Evolutionary conservation across 352 stramenopile species (phyloP).

Genomic region (Plasmopara muralis): DNA sequence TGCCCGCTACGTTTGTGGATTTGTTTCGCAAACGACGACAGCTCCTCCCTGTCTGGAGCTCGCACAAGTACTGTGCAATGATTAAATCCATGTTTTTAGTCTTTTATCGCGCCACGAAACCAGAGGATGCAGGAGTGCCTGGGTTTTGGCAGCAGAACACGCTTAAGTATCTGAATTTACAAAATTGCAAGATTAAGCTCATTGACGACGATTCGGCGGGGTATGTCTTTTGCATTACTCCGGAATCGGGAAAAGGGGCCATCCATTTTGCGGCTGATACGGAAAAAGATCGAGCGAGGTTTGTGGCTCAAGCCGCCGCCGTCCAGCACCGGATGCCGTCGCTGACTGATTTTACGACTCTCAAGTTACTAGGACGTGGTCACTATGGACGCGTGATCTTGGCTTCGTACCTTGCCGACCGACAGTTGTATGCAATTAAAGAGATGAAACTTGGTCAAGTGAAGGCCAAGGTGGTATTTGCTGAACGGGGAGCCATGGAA

Average conservation of each 20-base stretch:
- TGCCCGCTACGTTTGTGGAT: slow-evolving; percentile 78
- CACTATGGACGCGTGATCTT: slow-evolving; percentile 84
- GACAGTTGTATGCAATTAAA: slow-evolving; percentile 77
- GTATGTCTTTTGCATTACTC: slow-evolving; percentile 71
- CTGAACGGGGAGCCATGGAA: slow-evolving; percentile 78
- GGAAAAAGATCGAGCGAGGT: slow-evolving; percentile 82
- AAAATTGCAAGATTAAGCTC: slow-evolving; percentile 68
- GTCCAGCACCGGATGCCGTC: slow-evolving; percentile 54
- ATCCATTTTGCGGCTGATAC: slow-evolving; percentile 76
- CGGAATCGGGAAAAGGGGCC: slow-evolving; percentile 53
- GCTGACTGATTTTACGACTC: slow-evolving; percentile 68
- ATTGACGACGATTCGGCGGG: slow-evolving; percentile 74
- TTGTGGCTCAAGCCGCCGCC: slow-evolving; percentile 42
- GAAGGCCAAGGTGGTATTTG: slow-evolving; percentile 82
- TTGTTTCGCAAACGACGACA: slow-evolving; percentile 81
- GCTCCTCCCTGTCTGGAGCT: slow-evolving; percentile 75
- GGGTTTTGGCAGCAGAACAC: slow-evolving; percentile 22
- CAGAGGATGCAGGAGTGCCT: slow-evolving; percentile 29
- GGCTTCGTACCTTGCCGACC: slow-evolving; percentile 27
- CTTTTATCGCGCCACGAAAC: slow-evolving; percentile 71
- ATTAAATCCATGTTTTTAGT: slow-evolving; percentile 85
- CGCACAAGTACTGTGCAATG: slow-evolving; percentile 80
- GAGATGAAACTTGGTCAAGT: slow-evolving; percentile 88
- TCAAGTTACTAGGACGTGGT: slow-evolving; percentile 76
- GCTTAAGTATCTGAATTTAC: slow-evolving; percentile 77